phyloP scores from a whole-genome alignment of 2,329 filamentous ascomycete genomes.

The Aspergillus sojae region DNA sequence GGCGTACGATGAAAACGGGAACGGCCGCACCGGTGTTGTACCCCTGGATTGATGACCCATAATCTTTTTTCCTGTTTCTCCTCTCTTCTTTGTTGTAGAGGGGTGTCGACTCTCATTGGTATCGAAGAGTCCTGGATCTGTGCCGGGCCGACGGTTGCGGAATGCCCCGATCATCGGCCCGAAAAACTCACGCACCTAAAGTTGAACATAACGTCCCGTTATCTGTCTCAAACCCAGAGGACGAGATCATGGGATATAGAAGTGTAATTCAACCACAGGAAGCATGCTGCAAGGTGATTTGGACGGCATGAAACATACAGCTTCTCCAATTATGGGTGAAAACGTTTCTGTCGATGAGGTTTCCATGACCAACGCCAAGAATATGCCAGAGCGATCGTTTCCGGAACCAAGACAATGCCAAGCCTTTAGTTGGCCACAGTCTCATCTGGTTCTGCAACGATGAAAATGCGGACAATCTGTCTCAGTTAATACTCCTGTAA shows the following conservation, averaged over 20 bases:
- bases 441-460: neutral
- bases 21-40: neutral
- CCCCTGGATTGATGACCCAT: neutral
- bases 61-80: no score
- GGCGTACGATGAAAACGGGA: neutral
- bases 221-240: neutral
- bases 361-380: neutral
- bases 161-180: conserved; percentile 1
- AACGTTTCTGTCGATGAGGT: neutral
- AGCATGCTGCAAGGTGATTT: neutral
- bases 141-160: conserved; percentile 1
- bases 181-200: neutral
- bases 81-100: neutral
- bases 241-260: neutral
- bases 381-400: neutral
- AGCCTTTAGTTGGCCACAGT: conserved; percentile 1
- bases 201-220: neutral
- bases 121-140: neutral
- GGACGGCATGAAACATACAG: neutral
- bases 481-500: neutral
- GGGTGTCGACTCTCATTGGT: neutral
- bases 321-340: neutral
- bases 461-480: neutral
- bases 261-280: neutral
- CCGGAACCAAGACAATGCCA: conserved; percentile 1